These are phyloP conservation scores for Leccinum griseonigrum DNA, from an alignment of 1,284 basidiomycete genomes.

Conservation along the genomic window DNA sequence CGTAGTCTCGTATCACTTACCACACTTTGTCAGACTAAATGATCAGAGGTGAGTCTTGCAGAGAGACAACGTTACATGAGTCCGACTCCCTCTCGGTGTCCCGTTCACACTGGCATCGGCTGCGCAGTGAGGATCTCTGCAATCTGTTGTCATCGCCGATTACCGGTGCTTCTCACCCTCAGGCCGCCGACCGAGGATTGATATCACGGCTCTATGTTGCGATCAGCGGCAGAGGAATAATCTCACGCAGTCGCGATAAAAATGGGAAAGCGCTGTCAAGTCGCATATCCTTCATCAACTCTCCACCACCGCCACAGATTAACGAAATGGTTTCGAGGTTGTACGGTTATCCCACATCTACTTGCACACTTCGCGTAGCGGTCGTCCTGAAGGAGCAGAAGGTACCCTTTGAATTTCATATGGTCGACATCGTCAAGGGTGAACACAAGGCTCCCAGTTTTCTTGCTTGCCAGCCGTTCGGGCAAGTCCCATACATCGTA, in stretches of 20 bases:
- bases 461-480: constrained; percentile 56
- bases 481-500: constrained; percentile 56
- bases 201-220: background rate
- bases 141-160: background rate
- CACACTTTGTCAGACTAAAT: too few relatives aligned
- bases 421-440: constrained; percentile 40
- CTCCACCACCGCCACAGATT: background rate
- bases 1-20: too few relatives aligned
- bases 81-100: background rate
- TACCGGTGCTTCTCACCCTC: background rate
- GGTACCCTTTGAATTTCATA: constrained; percentile 46
- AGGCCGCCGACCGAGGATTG: background rate
- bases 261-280: background rate
- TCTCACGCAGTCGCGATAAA: constrained; percentile 15
- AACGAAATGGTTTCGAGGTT: constrained; percentile 49
- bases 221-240: background rate
- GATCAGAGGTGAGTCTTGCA: too few relatives aligned
- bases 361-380: constrained; percentile 45
- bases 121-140: background rate
- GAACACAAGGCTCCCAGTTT: constrained; percentile 48
- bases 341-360: constrained; percentile 40
- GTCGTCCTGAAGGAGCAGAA: constrained; percentile 47
- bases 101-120: constrained; percentile 2
- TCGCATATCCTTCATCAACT: background rate
- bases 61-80: too few relatives aligned